These are phyloP conservation scores for Syzygium jambos DNA, from an alignment of 345 rosid species.

Conservation along the genomic window DNA sequence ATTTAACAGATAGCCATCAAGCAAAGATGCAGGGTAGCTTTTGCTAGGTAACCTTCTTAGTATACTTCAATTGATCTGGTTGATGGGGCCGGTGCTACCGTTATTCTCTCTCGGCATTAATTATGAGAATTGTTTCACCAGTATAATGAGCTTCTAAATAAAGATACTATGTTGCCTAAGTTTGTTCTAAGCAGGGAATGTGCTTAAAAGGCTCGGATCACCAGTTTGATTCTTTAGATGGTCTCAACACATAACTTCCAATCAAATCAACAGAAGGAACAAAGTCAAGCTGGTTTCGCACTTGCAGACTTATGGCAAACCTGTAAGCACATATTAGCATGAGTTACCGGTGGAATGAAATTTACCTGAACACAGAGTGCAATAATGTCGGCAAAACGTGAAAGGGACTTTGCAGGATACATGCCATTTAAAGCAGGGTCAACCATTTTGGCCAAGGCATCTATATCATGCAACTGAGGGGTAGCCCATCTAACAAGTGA, in stretches of 20 bases:
- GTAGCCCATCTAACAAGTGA: constrained; percentile 99
- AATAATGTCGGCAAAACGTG: constrained; percentile 96
- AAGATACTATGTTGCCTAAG: neutral
- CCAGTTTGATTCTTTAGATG: neutral
- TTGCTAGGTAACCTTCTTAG: neutral
- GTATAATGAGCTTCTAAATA: neutral
- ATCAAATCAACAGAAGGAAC: neutral
- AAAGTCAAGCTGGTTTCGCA: neutral
- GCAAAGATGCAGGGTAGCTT: neutral
- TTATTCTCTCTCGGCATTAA: neutral
- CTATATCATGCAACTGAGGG: constrained; percentile 96
- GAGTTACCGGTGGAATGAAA: neutral
- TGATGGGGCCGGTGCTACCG: neutral
- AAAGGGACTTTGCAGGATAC: constrained; percentile 96
- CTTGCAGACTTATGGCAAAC: neutral
- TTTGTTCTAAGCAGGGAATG: neutral
- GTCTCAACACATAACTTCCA: neutral
- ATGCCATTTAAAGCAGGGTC: constrained; percentile 91
- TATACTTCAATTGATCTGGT: neutral
- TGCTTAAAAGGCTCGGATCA: neutral
- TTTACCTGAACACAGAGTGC: constrained; percentile 97
- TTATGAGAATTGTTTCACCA: neutral
- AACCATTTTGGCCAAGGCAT: constrained; percentile 95
- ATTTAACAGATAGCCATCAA: neutral
- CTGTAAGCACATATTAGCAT: neutral